Conservation (phyloP, 1,284 basidiomycete species). For the Papiliotrema terrestris region DNA sequence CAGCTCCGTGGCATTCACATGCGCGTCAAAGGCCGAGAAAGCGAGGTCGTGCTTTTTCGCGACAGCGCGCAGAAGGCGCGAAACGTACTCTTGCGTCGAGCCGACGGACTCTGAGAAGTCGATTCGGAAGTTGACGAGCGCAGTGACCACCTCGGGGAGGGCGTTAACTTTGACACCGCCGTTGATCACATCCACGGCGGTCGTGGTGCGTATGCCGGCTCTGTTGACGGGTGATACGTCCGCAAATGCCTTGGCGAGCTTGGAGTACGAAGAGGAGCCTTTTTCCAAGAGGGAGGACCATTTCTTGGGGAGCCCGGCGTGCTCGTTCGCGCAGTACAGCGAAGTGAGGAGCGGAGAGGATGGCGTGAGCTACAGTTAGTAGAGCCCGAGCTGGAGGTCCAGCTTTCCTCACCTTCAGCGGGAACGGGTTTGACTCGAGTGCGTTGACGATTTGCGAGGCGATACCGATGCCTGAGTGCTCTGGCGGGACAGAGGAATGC, state of each 20-base stretch:
- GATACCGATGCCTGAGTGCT: constrained; percentile 52
- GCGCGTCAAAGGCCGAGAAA: constrained; percentile 26
- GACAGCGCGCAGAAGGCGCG: constrained; percentile 20
- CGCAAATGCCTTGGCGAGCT: constrained; percentile 43
- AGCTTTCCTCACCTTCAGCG: constrained; percentile 22
- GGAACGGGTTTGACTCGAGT: constrained; percentile 49
- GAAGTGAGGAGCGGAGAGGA: constrained; percentile 48
- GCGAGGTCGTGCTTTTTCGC: constrained; percentile 33
- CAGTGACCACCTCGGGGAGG: constrained; percentile 35
- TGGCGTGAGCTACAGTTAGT: constrained; percentile 31
- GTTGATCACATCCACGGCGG: constrained; percentile 42
- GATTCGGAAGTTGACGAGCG: constrained; percentile 46
- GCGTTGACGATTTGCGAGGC: constrained; percentile 45
- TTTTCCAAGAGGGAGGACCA: constrained; percentile 33
- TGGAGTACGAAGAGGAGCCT: constrained; percentile 39
- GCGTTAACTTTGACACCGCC: constrained; percentile 43
- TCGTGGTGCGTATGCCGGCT: constrained; percentile 37
- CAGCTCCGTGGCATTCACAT: constrained; percentile 6
- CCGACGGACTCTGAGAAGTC: constrained; percentile 41
- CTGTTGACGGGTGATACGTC: constrained; percentile 12
- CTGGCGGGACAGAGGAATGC: constrained; percentile 51
- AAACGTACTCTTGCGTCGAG: constrained; percentile 36
- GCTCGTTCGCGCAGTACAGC: constrained; percentile 50
- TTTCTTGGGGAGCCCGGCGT: constrained; percentile 40
- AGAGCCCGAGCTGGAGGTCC: background rate